Base-by-base conservation (phyloP, 345 rosid species). In the Eucalyptus sp. region DNA sequence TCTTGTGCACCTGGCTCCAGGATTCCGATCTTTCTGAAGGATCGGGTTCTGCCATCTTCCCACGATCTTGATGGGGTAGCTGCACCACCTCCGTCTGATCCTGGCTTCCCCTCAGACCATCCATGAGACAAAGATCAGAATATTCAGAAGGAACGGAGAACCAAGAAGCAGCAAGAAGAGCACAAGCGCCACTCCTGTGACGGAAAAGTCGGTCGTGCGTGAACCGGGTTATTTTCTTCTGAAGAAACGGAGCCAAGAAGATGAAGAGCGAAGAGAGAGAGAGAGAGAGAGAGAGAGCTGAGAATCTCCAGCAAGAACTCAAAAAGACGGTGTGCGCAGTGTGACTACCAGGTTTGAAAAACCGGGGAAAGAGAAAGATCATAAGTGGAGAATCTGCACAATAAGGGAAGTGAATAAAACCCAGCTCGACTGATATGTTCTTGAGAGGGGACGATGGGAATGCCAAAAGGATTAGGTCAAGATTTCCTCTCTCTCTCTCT, bases 201-300 rank as follows among this genome's bases (percentile, higher is more conserved):
- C 31, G 86, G 46, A 83, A 83, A 83, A 14, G 86, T 10, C 10
- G 18, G 37, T 14, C 5, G 76, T 14, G 76, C 76, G 41, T n/a
- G 76, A n/a, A 64, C 20, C 20, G 76, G 76, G 86, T 83, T 48
- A 22, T 27, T 29, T 83, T 83, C n/a, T 43, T 50, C 50, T 13
- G 96, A 95, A 92, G 50, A 91, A 86, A 96, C 95, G 48, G 96
- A 95, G 33, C 58, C 88, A 86, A 56, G 49, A 87, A 66, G 49
- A 86, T 31, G 66, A 31, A 86, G 62, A 56, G 49, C 27, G 52
- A 46, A n/a, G 58, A 84, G 60, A 56, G 62, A 56, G 62, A 56
- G 60, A 54, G 58, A 54, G 50, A 81, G 86, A 50, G 79, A 31
- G 54, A 25, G 86, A 50, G 83, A 18, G 83, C 83, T 20, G 48